Evolutionary conservation across 75 land plant species (phyloP), one percentile per base, ranked within the genome.

Genomic region (Ceratopteris richardii): DNA sequence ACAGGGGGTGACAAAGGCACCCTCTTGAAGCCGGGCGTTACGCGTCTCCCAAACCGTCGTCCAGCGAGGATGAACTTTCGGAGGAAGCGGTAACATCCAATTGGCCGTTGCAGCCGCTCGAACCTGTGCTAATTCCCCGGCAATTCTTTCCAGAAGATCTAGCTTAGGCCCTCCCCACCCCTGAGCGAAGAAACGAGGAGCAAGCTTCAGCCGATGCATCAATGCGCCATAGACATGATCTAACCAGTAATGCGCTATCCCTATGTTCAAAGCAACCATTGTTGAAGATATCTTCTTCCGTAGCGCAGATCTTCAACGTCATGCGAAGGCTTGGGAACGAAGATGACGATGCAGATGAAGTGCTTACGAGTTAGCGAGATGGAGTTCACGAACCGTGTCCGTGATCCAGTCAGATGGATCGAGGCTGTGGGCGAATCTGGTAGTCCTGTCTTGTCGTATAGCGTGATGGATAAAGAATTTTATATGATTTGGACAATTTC

Each of bases 161-260:
- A 94, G 79, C 74, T 81, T 78, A 52, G 77, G 17, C 0, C 98
- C 91, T 20, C 98, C 98, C 96, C 98, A 94, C 22, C 98, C 98
- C 37, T 75, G 71, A 1, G 98, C 90, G 67, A 94, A 94, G 57
- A 94, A 94, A 0, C 82, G 96, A 0, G 98, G 73, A 53, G 85
- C 74, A 26, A 89, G 37, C 28, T 80, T 83, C 50, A 93, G 64
- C 44, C 98, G 66, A 64, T 89, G 87, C 67, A 83, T 56, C 30
- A 81, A 68, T 17, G 96, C 84, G 2, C 95, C 90, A 60, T 93
- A 93, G 9, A 89, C 60, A 62, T 93, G 98, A 52, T 93, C 98
- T 56, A 93, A 47, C 27, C 87, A 71, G 63, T 93, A 89, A 56
- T 93, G 95, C 33, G 82, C 78, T 42, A 81, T 58, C 0, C 95